Base-by-base conservation (phyloP, 345 rosid genomes). In the Boechera stricta region DNA sequence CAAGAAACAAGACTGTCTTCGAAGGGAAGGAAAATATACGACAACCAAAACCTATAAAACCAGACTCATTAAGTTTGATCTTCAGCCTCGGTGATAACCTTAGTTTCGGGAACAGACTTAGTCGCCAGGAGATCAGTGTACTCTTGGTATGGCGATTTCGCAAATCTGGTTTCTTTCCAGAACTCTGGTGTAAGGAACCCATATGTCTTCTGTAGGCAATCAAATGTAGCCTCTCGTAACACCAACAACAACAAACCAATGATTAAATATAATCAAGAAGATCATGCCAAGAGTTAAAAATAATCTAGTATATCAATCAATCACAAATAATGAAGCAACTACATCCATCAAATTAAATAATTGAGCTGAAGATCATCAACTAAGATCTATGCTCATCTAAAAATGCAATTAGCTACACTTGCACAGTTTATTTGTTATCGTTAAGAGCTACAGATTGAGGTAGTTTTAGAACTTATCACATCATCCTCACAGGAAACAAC, bases 101-200 rank as follows among this genome's bases (percentile, higher is more conserved):
- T 61, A 18, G 48, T 0, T 5, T 11, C 8, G 0, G 66, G 0
- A 18, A 18, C 11, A 6, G 83, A 78, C 77, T 83, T 83, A 8
- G 1, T 4, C 10, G 81, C 83, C 68, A 86, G 67, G 33, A 83
- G 58, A 75, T 85, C 95, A 4, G 89, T 81, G 84, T 74, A 83
- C 81, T 86, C 88, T 73, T 88, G 95, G 83, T 76, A 86, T 0
- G 91, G 95, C n/a, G 92, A 88, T 72, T 51, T 87, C 10, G 61
- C 52, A 72, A 85, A 88, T 6, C 21, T 18, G 21, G 21, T 18
- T 0, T 18, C 21, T 18, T 18, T 90, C 95, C 93, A 90, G 74
- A 90, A 86, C 57, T 90, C 92, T 5, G 92, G 95, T 15, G 95
- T 88, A 61, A 90, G 80, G 95, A 88, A 90, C 10, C 95, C 93